phyloP scores from a whole-genome alignment of 331 rosid species.

The Spiraea crenata region DNA sequence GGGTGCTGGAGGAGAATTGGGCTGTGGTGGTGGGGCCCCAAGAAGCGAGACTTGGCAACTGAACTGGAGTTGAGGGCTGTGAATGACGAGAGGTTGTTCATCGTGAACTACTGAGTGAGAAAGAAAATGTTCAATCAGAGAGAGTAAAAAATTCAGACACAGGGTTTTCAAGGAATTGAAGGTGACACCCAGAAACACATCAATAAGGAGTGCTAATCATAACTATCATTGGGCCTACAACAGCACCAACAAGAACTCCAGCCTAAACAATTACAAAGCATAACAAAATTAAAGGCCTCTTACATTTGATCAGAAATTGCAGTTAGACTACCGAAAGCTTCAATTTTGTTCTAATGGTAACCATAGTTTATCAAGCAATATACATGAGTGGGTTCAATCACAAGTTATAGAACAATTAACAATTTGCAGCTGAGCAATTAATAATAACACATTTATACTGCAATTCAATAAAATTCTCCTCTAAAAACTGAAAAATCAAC shows the following conservation, averaged over 20 bases:
- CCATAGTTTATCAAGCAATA: too few relatives aligned
- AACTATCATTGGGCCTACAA: not conserved
- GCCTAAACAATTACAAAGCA: not conserved
- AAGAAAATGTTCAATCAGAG: not conserved
- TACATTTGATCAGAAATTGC: too few relatives aligned
- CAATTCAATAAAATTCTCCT: too few relatives aligned
- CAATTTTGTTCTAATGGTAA: too few relatives aligned
- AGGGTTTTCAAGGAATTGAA: not conserved
- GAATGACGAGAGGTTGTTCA: constrained; percentile 55
- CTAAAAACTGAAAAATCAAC: too few relatives aligned
- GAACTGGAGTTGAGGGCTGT: constrained; percentile 33
- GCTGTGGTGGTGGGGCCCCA: constrained; percentile 2
- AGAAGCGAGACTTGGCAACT: constrained; percentile 6
- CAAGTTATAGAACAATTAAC: too few relatives aligned
- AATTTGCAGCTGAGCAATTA: too few relatives aligned
- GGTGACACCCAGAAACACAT: not conserved
- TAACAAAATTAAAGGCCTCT: not conserved
- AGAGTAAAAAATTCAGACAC: not conserved
- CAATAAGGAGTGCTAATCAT: not conserved
- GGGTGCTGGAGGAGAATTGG: constrained; percentile 16
- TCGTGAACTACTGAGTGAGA: not conserved
- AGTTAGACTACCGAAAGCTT: too few relatives aligned
- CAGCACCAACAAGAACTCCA: not conserved
- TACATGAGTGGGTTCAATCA: too few relatives aligned
- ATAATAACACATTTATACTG: too few relatives aligned